Evolutionary conservation across 768 basidiomycete species (phyloP).

Genomic region (Amanita muscaria): DNA sequence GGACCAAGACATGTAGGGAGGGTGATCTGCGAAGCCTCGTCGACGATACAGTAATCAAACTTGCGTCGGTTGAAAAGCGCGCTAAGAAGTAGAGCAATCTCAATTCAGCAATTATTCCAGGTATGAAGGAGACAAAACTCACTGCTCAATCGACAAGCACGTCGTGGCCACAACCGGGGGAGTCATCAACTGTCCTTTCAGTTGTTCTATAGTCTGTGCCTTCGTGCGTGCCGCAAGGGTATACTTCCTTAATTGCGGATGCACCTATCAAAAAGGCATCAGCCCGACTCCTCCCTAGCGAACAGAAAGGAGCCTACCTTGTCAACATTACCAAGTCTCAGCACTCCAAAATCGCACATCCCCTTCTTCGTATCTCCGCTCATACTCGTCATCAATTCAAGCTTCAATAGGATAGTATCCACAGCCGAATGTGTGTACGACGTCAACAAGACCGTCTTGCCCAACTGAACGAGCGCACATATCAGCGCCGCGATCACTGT

Average conservation of each 20-base stretch:
- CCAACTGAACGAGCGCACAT: constrained; percentile 62
- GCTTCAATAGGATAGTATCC: constrained; percentile 88
- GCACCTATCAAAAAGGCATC: constrained; percentile 43
- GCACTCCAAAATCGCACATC: constrained; percentile 50
- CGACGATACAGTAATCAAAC: constrained; percentile 97
- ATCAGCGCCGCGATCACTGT: constrained; percentile 90
- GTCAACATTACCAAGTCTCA: constrained; percentile 85
- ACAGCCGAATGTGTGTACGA: constrained; percentile 98
- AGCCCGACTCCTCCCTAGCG: background rate
- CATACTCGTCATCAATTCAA: constrained; percentile 29
- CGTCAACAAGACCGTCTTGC: constrained; percentile 82
- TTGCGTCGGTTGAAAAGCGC: constrained; percentile 75
- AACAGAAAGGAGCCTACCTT: constrained; percentile 46
- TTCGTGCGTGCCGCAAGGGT: constrained; percentile 50
- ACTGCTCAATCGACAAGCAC: constrained; percentile 92
- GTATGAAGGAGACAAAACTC: constrained; percentile 24
- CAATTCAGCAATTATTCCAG: constrained; percentile 26
- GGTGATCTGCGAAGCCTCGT: constrained; percentile 97
- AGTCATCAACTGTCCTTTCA: constrained; percentile 74
- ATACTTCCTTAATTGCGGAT: constrained; percentile 68
- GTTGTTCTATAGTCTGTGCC: constrained; percentile 66
- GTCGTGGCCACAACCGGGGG: constrained; percentile 96
- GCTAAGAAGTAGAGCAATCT: constrained; percentile 28
- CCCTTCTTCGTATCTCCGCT: constrained; percentile 11
- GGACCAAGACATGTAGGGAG: constrained; percentile 94